Base-by-base conservation (phyloP, 2,329 filamentous ascomycete genomes). In the Mycocentrospora acerina region DNA sequence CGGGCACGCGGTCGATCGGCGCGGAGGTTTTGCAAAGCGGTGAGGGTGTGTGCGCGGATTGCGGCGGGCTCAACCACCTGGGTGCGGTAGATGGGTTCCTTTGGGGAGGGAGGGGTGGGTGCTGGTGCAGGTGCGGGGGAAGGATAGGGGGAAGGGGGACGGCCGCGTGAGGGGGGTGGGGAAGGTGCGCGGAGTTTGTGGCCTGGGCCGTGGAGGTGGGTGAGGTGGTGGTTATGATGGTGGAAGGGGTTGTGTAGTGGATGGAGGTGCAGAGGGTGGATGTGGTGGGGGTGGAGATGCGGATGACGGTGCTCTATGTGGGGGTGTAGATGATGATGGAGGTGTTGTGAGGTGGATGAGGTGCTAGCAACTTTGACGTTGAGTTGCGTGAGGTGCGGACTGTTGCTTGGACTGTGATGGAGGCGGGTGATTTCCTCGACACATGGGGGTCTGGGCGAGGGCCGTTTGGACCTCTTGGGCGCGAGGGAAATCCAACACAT, bases 401-500 rank as follows among this genome's bases (percentile, higher is more conserved):
- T 46, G 13, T 46, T 41, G n/a, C 5, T 22, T 22, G 19, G 19
- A 22, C 40, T 50, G 40, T 45, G 46, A 22, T 48, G 56, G 16
- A 62, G 48, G 43, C 59, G 59, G 18, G 60, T 56, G 52, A 62
- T 48, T 15, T 61, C 51, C 40, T 58, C 55, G 4, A 44, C 55
- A 56, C 45, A 55, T 15, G 55, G 56, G 35, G 51, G 53, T 42
- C 49, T 46, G 31, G 48, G 46, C 33, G 48, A 49, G 35, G 40
- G 42, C 44, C 42, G 44, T 18, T 36, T 42, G 34, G 42, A 29
- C 42, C 40, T 27, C 19, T 22, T 19, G 31, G 59, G 59, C 4
- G 54, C 56, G 24, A 63, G 59, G 15, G 54, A 61, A 34, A 63
- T 57, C 60, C 60, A 63, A 46, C 60, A 63, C 60, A 63, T 63